Percentiles rank a stretch among this genome's conserved stretches.
Conservation (phyloP, 2,329 filamentous ascomycete species). For the Colletotrichum tanaceti region DNA sequence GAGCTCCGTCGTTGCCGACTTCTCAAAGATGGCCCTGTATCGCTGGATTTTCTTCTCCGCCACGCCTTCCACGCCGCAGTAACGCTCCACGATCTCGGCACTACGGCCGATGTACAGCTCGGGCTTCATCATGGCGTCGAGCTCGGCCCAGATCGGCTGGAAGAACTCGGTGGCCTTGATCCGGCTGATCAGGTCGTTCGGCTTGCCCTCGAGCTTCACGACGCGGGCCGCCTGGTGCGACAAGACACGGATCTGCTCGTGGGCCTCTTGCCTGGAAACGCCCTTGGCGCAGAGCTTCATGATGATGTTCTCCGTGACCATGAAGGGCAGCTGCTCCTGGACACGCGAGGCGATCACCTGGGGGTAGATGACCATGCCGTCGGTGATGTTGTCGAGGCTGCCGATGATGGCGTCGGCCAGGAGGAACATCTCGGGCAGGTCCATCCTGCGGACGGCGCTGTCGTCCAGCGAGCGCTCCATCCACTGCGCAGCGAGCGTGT, state of each 20-base stretch:
- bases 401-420: slow-evolving; percentile 70
- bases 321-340: slow-evolving; percentile 85
- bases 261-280: slow-evolving; percentile 78
- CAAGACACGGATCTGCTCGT: slow-evolving; percentile 87
- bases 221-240: slow-evolving; percentile 61
- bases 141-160: slow-evolving; percentile 73
- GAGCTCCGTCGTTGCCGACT: slow-evolving; percentile 51
- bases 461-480: slow-evolving; percentile 80
- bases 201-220: neutral
- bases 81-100: slow-evolving; percentile 58
- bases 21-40: slow-evolving; percentile 51
- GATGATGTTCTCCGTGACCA: slow-evolving; percentile 76
- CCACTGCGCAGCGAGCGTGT: slow-evolving; percentile 47
- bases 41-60: slow-evolving; percentile 54
- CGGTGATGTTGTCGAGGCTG: slow-evolving; percentile 15
- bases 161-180: slow-evolving; percentile 74
- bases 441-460: slow-evolving; percentile 74
- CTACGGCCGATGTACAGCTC: slow-evolving; percentile 62
- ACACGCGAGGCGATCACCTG: slow-evolving; percentile 75
- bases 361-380: slow-evolving; percentile 73
- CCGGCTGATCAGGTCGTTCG: neutral
- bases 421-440: slow-evolving; percentile 75
- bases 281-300: slow-evolving; percentile 81
- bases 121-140: slow-evolving; percentile 75
- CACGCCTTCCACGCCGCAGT: slow-evolving; percentile 54